phyloP scores from a whole-genome alignment of 257 asterid species.

The Nicotiana obtusifolia region DNA sequence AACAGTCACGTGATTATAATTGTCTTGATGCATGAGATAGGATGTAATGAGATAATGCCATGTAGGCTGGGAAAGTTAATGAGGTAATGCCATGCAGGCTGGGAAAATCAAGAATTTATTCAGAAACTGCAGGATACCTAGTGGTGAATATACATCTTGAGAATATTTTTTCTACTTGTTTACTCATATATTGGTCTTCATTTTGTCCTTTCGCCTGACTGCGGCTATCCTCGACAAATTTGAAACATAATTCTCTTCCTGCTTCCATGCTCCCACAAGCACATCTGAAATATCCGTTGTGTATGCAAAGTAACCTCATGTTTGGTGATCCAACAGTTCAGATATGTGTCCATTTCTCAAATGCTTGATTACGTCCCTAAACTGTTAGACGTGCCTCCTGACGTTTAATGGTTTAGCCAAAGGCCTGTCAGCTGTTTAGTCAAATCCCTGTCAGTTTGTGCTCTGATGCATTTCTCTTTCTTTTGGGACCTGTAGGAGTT shows the following conservation, averaged over 20 bases:
- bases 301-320: background rate
- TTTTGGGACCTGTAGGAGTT: background rate
- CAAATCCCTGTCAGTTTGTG: background rate
- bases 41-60: background rate
- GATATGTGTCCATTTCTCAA: background rate
- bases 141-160: background rate
- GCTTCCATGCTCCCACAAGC: background rate
- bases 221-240: background rate
- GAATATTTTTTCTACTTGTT: background rate
- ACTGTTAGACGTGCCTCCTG: background rate
- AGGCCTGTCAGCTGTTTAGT: background rate
- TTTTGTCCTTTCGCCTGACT: background rate
- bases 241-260: background rate
- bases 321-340: background rate
- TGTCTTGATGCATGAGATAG: background rate
- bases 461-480: background rate
- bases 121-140: background rate
- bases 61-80: background rate
- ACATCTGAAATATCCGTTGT: background rate
- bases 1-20: background rate
- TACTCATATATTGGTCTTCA: background rate
- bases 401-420: background rate
- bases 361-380: background rate
- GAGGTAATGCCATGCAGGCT: background rate
- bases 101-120: background rate